Base-by-base conservation (phyloP, 2,329 filamentous ascomycete genomes). In the Microdochium paspali region DNA sequence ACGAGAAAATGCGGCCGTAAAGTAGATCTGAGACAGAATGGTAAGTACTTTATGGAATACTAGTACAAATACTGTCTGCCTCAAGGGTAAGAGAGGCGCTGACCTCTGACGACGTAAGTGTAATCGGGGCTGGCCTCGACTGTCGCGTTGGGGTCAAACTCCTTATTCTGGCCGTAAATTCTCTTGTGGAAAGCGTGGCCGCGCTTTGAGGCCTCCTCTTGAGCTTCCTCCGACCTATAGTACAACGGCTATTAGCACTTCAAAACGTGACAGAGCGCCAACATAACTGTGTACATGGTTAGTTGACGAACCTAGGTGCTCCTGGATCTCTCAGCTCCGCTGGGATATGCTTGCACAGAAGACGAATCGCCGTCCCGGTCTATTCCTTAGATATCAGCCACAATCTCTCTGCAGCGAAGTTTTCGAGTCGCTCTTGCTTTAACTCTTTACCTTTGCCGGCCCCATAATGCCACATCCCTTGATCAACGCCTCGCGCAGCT, bases 51-150 rank as follows among this genome's bases (percentile, higher is more conserved):
- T n/a, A n/a, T n/a, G n/a, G n/a, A n/a, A n/a, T n/a, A n/a, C n/a
- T n/a, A n/a, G n/a, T n/a, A n/a, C n/a, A n/a, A n/a, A n/a, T n/a
- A n/a, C n/a, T n/a, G n/a, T n/a, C n/a, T n/a, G n/a, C n/a, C n/a
- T n/a, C n/a, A n/a, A n/a, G n/a, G n/a, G n/a, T n/a, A n/a, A n/a
- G n/a, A n/a, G n/a, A n/a, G n/a, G n/a, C n/a, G n/a, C n/a, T n/a
- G n/a, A 51, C 51, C 51, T 51, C 50, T 45, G 28, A 53, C 50
- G 15, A 53, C 47, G 39, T 50, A 53, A 39, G 50, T 46, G 30
- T 53, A 53, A 26, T 53, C 51, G 23, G 51, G 49, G 30, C 51
- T 53, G 9, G 51, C 51, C 25, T 46, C 39, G 30, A 50, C 48
- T 3, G 49, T 48, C 20, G 50, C 51, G 15, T 51, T 43, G 7